phyloP scores from a whole-genome alignment of 768 basidiomycete genomes.

The Rhodotorula paludigena region DNA sequence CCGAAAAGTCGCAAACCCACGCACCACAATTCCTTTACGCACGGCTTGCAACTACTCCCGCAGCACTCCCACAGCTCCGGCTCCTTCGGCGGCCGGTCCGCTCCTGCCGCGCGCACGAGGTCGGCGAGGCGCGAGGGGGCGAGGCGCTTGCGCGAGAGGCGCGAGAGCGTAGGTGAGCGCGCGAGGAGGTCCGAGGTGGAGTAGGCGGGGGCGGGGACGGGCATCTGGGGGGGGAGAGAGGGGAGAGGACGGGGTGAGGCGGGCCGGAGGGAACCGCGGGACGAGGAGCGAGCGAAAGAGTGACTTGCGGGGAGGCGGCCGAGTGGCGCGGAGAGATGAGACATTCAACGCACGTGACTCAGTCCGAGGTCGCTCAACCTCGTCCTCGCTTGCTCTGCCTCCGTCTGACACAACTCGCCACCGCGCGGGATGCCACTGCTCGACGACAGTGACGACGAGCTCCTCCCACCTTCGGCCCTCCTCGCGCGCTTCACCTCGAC shows the following conservation, averaged over 20 bases:
- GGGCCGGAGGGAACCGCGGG: too few species aligned
- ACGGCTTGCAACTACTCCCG: slow-evolving; percentile 25
- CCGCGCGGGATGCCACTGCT: background rate
- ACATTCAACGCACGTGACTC: background rate
- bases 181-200: background rate
- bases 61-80: slow-evolving; percentile 29
- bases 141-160: slow-evolving; percentile 12
- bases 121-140: slow-evolving; percentile 6
- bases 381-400: background rate
- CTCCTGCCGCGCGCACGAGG: background rate
- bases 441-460: background rate
- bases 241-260: too few species aligned
- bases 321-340: background rate
- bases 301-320: background rate
- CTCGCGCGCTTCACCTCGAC: background rate
- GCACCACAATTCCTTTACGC: slow-evolving; percentile 9
- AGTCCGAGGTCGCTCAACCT: background rate
- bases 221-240: background rate
- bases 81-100: background rate
- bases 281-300: background rate
- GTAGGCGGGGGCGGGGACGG: background rate
- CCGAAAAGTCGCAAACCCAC: slow-evolving; percentile 29
- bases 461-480: background rate
- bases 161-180: slow-evolving; percentile 5
- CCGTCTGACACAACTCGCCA: background rate